Base-by-base conservation (phyloP, 495 filamentous ascomycete genomes). In the Glutinoglossum americanum region DNA sequence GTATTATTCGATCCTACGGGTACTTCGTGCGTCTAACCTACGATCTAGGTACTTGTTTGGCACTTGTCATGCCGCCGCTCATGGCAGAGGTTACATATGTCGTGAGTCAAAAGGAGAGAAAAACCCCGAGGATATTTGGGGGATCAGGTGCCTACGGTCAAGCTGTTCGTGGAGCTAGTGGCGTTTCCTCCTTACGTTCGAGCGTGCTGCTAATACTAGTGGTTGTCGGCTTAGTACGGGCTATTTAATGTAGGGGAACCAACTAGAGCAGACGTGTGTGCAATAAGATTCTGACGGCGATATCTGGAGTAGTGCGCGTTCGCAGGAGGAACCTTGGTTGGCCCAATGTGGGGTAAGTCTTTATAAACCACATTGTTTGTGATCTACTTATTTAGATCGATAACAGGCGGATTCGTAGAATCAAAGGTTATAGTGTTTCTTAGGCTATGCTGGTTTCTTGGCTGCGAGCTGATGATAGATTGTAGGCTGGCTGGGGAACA, bases 1-100 rank as follows among this genome's bases (percentile, higher is more conserved):
- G 9, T 26, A 19, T 25, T 9, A 23, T 49, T 49, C 13, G 1
- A 23, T 48, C 5, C 21, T 19, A 3, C 8, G 13, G 47, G 8
- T 49, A 33, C 13, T 49, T 23, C 19, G 17, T 0, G 62, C 30
- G 9, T 33, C 47, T 49, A 25, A 49, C 25, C 1, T 23, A 49
- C 37, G n/a, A 49, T 49, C 62, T 84, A 1, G 87, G 87, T 0
- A 32, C 77, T 3, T 70, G 73, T 1, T 57, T 87, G 0, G 72
- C 76, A 0, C 64, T 83, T 7, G 69, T 76, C 1, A 74, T 81
- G 57, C 74, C 82, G 1, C 78, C 84, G 0, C 65, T 88, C 15
- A 77, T 87, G 71, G 83, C 83, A 0, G 87, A 90, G 63, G 72
- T 80, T 28, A 71, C 73, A 48, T 79, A 81, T 33, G 72, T 82